A percentile compares a stretch with the other conserved stretches of the same genome.
Conservation (phyloP, 768 basidiomycete species). For the Pisolithus orientalis region DNA sequence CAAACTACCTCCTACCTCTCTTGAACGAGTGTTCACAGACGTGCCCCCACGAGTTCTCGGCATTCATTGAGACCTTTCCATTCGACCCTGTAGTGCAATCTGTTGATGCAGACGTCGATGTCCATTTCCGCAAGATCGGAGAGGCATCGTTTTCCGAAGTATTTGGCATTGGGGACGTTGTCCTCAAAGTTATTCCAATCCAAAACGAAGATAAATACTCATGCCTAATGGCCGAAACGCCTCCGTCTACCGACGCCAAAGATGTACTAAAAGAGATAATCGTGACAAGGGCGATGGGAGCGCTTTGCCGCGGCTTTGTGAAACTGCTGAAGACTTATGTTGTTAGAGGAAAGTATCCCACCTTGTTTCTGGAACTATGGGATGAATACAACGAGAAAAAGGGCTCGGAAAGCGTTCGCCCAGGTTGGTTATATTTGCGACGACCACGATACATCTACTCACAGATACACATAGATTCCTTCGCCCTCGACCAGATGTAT, state of each 20-base stretch:
- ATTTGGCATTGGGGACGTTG: constrained; percentile 82
- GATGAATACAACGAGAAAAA: constrained; percentile 73
- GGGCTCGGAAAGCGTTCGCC: constrained; percentile 79
- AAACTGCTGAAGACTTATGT: constrained; percentile 78
- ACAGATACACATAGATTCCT: constrained; percentile 47
- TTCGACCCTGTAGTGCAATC: constrained; percentile 59
- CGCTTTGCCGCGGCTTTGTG: constrained; percentile 72
- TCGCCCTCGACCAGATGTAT: constrained; percentile 74
- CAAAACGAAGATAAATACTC: constrained; percentile 39
- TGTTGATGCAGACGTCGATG: constrained; percentile 22
- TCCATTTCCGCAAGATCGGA: constrained; percentile 76
- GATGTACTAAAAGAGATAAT: constrained; percentile 79
- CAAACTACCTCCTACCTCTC: constrained; percentile 55
- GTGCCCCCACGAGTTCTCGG: constrained; percentile 69
- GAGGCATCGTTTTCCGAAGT: constrained; percentile 98
- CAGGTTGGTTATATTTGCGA: constrained; percentile 47
- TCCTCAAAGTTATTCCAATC: constrained; percentile 86
- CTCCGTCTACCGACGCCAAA: constrained; percentile 63
- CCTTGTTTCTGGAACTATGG: constrained; percentile 74
- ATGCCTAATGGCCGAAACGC: constrained; percentile 42
- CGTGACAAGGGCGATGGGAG: constrained; percentile 72
- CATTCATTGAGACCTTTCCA: constrained; percentile 78
- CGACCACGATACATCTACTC: constrained; percentile 2
- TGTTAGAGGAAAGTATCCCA: constrained; percentile 82
- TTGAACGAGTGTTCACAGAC: constrained; percentile 68